A percentile compares a stretch with the other conserved stretches of the same genome.
Evolutionary conservation across 2,329 filamentous ascomycete species (phyloP).

Genomic region (Didymosphaeria variabile): DNA sequence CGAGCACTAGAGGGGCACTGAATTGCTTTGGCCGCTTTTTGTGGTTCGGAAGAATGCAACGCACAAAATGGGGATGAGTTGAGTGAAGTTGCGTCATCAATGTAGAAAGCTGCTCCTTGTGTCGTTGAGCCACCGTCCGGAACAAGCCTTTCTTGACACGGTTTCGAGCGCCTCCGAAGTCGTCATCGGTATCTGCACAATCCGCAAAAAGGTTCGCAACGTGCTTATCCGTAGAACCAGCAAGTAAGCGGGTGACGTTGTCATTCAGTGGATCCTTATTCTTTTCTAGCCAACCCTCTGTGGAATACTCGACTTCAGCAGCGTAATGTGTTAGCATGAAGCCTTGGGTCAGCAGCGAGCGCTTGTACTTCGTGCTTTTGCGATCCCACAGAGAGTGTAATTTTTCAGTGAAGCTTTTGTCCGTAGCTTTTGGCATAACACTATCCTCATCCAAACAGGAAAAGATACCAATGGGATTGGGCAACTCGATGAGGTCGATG

Average conservation of each 20-base stretch:
- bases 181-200: conserved; percentile 84
- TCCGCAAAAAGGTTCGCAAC: conserved; percentile 86
- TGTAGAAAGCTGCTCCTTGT: conserved; percentile 98
- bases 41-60: conserved; percentile 97
- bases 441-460: conserved; percentile 97
- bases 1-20: conserved; percentile 88
- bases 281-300: conserved; percentile 95
- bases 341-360: conserved; percentile 86
- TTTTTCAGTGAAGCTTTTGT: conserved; percentile 97
- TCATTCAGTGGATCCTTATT: conserved; percentile 99
- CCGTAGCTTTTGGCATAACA: conserved; percentile 98
- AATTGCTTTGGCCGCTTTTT: conserved; percentile 96
- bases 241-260: conserved; percentile 89
- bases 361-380: conserved; percentile 91
- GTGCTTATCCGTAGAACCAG: conserved; percentile 82
- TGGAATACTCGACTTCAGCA: conserved; percentile 96
- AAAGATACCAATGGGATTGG: conserved; percentile 98
- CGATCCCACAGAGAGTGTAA: conserved; percentile 97
- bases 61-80: conserved; percentile 97
- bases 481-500: conserved; percentile 93
- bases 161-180: conserved; percentile 71
- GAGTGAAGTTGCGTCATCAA: conserved; percentile 94
- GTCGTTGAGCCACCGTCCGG: conserved; percentile 92
- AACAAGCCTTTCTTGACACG: conserved; percentile 97
- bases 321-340: conserved; percentile 98